phyloP scores from a whole-genome alignment of 257 asterid species.

The Lantana camara region DNA sequence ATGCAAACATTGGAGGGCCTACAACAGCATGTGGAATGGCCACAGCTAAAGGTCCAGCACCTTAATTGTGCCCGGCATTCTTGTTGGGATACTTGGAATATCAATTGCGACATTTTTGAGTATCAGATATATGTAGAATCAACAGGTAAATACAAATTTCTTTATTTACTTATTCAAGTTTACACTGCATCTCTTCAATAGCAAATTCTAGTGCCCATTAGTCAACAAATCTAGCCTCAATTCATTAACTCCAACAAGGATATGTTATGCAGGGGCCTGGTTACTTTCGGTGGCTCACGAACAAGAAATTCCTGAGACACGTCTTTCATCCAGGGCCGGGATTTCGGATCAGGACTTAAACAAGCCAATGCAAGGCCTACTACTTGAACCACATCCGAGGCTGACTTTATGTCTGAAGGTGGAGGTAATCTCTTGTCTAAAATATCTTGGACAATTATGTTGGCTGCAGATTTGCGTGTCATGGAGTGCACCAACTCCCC shows the following conservation, averaged over 20 bases:
- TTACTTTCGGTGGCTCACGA: neutral
- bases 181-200: slow-evolving; percentile 1
- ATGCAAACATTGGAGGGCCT: slow-evolving; percentile 92
- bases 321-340: neutral
- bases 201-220: neutral
- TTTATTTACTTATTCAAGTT: neutral
- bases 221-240: neutral
- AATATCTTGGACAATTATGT: slow-evolving; percentile 3
- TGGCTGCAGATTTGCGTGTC: neutral
- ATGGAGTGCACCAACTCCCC: neutral
- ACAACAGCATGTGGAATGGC: too few relatives aligned
- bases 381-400: neutral
- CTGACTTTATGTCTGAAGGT: neutral
- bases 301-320: neutral
- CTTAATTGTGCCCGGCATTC: slow-evolving; percentile 73
- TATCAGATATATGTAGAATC: slow-evolving; percentile 48
- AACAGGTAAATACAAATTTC: neutral
- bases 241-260: neutral
- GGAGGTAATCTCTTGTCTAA: neutral
- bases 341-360: neutral
- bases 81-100: slow-evolving; percentile 77
- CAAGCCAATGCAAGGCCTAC: neutral
- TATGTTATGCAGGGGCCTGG: neutral
- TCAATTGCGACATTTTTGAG: slow-evolving; percentile 79
- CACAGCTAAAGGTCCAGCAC: too few relatives aligned